These are phyloP conservation scores for Coemansia sp. DNA, from an alignment of 192 early-diverging fungal genomes.

Conservation along the genomic window DNA sequence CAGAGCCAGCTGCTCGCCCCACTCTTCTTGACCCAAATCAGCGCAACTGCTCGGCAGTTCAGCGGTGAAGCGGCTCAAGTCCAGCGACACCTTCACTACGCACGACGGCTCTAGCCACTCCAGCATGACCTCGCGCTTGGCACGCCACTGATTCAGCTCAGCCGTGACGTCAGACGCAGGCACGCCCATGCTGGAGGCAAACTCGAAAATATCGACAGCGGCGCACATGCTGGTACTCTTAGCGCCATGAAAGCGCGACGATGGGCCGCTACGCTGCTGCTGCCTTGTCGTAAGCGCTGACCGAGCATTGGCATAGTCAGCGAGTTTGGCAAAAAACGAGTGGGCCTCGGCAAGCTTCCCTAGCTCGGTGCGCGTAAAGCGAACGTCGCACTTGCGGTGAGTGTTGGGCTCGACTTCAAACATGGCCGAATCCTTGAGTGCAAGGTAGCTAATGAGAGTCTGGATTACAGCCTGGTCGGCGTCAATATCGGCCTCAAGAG, in stretches of 20 bases:
- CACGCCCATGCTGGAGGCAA: slow-evolving; percentile 12
- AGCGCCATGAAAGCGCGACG: slow-evolving; percentile 5
- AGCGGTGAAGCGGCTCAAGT: slow-evolving; percentile 22
- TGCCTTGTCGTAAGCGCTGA: background rate
- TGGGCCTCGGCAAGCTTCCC: slow-evolving; percentile 30
- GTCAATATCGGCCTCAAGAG: slow-evolving; percentile 27
- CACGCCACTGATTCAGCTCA: slow-evolving; percentile 48
- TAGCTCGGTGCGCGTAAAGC: slow-evolving; percentile 32
- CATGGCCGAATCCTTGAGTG: slow-evolving; percentile 27
- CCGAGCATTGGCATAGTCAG: slow-evolving; percentile 2
- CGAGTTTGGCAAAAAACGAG: slow-evolving; percentile 26
- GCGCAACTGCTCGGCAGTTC: background rate
- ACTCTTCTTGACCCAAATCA: slow-evolving; percentile 1
- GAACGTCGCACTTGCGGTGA: slow-evolving; percentile 30
- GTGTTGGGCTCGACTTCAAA: slow-evolving; percentile 26
- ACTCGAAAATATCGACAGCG: slow-evolving; percentile 30
- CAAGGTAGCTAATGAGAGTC: slow-evolving; percentile 44
- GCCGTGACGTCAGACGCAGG: slow-evolving; percentile 18
- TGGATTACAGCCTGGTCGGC: slow-evolving; percentile 32
- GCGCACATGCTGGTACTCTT: slow-evolving; percentile 4
- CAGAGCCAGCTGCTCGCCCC: slow-evolving; percentile 26
- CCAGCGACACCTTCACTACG: slow-evolving; percentile 29
- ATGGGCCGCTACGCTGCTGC: background rate
- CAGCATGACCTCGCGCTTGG: slow-evolving; percentile 34
- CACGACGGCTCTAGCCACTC: slow-evolving; percentile 46